These are phyloP conservation scores for Amborella trichopoda DNA, from an alignment of 164 flowering plant species.

Conservation along the genomic window DNA sequence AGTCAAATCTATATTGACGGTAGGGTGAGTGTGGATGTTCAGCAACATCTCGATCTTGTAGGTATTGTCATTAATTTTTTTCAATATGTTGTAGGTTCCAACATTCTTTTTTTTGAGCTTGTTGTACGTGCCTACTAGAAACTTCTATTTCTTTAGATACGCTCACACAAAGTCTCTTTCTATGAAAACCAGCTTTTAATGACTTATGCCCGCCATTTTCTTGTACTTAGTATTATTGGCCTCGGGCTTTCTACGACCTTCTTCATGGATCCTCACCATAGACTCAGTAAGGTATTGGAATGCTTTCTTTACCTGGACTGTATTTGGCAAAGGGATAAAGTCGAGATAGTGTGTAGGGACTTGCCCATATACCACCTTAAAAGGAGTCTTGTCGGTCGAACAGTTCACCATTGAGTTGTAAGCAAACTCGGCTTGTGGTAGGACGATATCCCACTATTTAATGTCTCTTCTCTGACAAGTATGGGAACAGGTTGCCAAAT, in stretches of 20 bases:
- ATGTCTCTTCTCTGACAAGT: too few species aligned
- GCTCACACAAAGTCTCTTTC: not conserved
- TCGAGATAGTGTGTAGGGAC: not conserved
- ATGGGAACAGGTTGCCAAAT: too few species aligned
- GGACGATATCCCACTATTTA: not conserved
- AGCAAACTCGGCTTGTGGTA: constrained; percentile 3
- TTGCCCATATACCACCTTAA: constrained; percentile 1
- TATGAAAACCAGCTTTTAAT: not conserved
- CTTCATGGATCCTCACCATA: not conserved
- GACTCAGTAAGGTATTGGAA: too few species aligned
- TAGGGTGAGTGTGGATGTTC: too few species aligned
- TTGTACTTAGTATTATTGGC: not conserved
- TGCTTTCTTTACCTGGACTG: not conserved
- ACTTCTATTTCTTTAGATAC: not conserved
- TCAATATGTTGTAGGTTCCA: not conserved
- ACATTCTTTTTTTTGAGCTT: not conserved
- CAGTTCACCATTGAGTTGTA: not conserved
- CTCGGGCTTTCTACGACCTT: not conserved
- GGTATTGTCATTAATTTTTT: constrained; percentile 1
- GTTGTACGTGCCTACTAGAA: not conserved
- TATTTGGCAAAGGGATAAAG: not conserved
- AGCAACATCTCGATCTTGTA: not conserved
- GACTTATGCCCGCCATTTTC: not conserved
- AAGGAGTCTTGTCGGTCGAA: not conserved
- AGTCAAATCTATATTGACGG: too few species aligned